Evolutionary conservation across 192 early-diverging fungal species (phyloP).

Genomic region (Rhizophagus clarus): DNA sequence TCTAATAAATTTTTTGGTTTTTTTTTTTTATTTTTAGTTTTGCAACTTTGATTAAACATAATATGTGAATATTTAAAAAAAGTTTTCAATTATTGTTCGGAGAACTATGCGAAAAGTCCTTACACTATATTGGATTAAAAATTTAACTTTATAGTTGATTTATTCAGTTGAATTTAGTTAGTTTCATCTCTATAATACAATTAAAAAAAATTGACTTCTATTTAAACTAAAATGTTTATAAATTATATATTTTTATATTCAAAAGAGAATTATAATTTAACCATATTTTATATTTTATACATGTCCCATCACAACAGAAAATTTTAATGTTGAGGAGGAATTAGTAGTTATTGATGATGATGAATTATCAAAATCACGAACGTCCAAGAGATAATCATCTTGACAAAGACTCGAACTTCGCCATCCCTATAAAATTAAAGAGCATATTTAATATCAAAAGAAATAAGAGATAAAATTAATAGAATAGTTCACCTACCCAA

Average conservation of each 20-base stretch:
- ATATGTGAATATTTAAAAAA: too few species aligned
- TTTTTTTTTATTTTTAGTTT: not conserved
- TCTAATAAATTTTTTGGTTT: not conserved
- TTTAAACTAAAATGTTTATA: too few species aligned
- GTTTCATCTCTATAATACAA: too few species aligned
- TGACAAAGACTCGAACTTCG: slow-evolving; percentile 32
- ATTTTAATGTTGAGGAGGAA: slow-evolving; percentile 30
- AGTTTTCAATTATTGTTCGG: too few species aligned
- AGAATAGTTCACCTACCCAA: slow-evolving; percentile 47
- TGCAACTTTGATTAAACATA: not conserved
- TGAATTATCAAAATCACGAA: slow-evolving; percentile 23
- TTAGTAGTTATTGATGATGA: not conserved
- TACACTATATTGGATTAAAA: too few species aligned
- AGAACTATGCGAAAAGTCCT: too few species aligned
- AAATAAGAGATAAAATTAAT: not conserved
- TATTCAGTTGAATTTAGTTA: too few species aligned
- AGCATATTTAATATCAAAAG: not conserved
- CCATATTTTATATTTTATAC: slow-evolving; percentile 6
- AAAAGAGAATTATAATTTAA: too few species aligned
- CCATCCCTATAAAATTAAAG: slow-evolving; percentile 27
- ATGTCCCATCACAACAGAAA: slow-evolving; percentile 34
- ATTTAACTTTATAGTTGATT: too few species aligned
- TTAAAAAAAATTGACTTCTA: too few species aligned
- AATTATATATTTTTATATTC: too few species aligned
- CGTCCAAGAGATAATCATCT: slow-evolving; percentile 31